phyloP scores from a whole-genome alignment of 2,329 filamentous ascomycete genomes.

The Scedosporium boydii region DNA sequence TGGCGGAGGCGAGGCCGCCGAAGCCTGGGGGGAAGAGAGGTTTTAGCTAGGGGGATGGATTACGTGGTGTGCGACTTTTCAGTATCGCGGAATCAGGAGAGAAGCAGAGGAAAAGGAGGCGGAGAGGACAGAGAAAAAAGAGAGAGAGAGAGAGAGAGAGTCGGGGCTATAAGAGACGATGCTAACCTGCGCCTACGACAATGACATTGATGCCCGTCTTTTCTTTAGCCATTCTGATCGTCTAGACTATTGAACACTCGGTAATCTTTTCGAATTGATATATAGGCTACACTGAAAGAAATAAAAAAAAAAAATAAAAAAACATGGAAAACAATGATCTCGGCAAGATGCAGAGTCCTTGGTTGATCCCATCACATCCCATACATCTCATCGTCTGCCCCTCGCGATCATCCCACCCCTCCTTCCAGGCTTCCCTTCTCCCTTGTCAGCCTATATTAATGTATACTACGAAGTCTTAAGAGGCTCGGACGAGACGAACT shows the following conservation, averaged over 20 bases:
- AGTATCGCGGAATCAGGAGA: no score
- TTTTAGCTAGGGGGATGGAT: no score
- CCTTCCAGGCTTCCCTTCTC: background rate
- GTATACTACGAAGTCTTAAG: background rate
- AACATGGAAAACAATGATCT: background rate
- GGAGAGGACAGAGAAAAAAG: background rate
- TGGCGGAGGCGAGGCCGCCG: slow-evolving; percentile 51
- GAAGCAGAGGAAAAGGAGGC: background rate
- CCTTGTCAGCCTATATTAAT: background rate
- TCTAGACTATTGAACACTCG: background rate
- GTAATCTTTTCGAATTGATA: background rate
- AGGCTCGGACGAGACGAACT: background rate
- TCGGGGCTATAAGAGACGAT: slow-evolving; percentile 2
- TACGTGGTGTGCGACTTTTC: no score
- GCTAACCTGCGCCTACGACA: slow-evolving; percentile 8
- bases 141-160: slow-evolving; percentile 30
- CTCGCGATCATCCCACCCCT: background rate
- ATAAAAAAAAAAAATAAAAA: background rate
- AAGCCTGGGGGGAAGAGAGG: slow-evolving; percentile 31
- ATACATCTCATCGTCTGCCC: background rate
- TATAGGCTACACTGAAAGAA: background rate
- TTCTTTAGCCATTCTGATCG: slow-evolving; percentile 2
- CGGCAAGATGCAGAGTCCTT: background rate
- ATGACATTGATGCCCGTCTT: slow-evolving; percentile 6
- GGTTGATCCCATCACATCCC: no score